These are phyloP conservation scores for Chalaropsis thielavioides DNA, from an alignment of 2,329 filamentous ascomycete genomes.

Conservation along the genomic window DNA sequence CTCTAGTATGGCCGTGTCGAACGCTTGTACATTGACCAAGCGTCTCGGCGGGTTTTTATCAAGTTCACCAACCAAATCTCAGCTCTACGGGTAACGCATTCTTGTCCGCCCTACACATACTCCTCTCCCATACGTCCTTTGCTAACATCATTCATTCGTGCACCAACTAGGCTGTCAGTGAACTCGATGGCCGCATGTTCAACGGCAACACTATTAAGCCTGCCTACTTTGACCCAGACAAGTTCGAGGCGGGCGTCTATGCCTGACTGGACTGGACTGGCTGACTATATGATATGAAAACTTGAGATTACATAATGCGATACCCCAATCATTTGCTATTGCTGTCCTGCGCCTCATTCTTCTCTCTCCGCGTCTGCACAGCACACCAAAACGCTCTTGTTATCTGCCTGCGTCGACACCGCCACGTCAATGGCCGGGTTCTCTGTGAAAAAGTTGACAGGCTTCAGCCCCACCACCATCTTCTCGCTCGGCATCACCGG, in stretches of 20 bases:
- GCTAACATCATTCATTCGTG: slow-evolving; percentile 6
- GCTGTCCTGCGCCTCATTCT: not conserved
- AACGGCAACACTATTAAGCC: slow-evolving; percentile 76
- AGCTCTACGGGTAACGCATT: slow-evolving; percentile 60
- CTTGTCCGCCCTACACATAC: not conserved
- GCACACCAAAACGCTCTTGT: slow-evolving; percentile 23
- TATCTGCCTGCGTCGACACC: slow-evolving; percentile 26
- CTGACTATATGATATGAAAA: slow-evolving; percentile 19
- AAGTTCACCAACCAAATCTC: slow-evolving; percentile 80
- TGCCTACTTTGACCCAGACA: slow-evolving; percentile 66
- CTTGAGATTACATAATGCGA: not conserved
- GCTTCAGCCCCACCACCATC: slow-evolving; percentile 36
- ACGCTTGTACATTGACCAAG: slow-evolving; percentile 57
- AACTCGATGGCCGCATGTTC: slow-evolving; percentile 74
- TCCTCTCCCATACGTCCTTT: not conserved
- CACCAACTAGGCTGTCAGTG: slow-evolving; percentile 80
- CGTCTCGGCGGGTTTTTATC: slow-evolving; percentile 64
- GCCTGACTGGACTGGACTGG: slow-evolving; percentile 18
- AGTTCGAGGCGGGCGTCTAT: slow-evolving; percentile 58
- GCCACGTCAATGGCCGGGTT: slow-evolving; percentile 39
- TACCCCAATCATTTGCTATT: not conserved
- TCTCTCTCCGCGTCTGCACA: not conserved
- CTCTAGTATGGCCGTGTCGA: slow-evolving; percentile 67
- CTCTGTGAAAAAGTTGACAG: slow-evolving; percentile 38
- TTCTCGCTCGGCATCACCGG: slow-evolving; percentile 53